Conservation (phyloP, 2,329 filamentous ascomycete genomes). For the Fusarium sp. region DNA sequence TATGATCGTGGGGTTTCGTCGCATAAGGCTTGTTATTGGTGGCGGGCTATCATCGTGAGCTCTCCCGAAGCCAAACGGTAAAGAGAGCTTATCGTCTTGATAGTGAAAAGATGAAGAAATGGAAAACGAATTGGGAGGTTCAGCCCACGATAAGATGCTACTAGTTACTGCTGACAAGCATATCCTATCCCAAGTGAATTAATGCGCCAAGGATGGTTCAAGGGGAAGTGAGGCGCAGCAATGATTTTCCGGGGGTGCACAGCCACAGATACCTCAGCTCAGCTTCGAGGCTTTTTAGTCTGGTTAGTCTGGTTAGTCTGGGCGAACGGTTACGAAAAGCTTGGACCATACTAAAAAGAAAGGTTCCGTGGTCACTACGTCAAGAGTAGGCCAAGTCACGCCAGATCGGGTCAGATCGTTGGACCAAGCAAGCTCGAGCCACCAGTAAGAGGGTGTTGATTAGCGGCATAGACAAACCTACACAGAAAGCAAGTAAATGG, state of each 20-base stretch:
- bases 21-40: constrained; percentile 35
- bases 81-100: background rate
- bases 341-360: constrained; percentile 39
- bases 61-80: background rate
- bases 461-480: background rate
- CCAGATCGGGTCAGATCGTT: constrained; percentile 28
- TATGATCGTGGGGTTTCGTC: constrained; percentile 23
- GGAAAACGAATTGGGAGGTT: constrained; percentile 22
- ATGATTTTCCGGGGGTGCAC: constrained; percentile 27
- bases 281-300: constrained; percentile 15
- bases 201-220: constrained; percentile 33
- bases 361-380: constrained; percentile 34
- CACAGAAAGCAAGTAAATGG: constrained; percentile 5
- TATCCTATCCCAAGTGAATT: constrained; percentile 4
- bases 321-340: constrained; percentile 26
- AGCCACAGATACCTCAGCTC: constrained; percentile 38
- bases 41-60: constrained; percentile 36
- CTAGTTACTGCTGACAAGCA: constrained; percentile 38
- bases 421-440: constrained; percentile 19
- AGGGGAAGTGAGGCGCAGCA: constrained; percentile 45
- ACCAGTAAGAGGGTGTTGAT: constrained; percentile 37
- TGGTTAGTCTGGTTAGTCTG: too few species aligned
- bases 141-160: constrained; percentile 25
- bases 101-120: constrained; percentile 7
- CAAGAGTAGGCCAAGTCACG: constrained; percentile 16